Conservation (phyloP, 768 basidiomycete genomes). For the Suillus variegatus region DNA sequence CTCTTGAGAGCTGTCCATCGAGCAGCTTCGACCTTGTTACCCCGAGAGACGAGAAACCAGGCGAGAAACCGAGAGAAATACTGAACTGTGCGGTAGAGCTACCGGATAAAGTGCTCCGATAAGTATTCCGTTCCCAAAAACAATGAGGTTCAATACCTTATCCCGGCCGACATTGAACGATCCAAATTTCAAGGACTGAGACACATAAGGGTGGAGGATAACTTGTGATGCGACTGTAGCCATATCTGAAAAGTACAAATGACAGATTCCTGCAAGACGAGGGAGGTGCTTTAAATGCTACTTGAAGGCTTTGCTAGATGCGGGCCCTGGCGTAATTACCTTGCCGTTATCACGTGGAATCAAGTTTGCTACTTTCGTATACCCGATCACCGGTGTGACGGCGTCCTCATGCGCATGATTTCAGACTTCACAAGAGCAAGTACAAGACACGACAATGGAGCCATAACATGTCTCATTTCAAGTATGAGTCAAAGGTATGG, state of each 20-base stretch:
- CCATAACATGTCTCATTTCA: neutral
- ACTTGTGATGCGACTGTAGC: conserved; percentile 65
- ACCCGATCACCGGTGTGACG: conserved; percentile 5
- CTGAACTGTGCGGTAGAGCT: conserved; percentile 91
- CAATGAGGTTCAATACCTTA: conserved; percentile 56
- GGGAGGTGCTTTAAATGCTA: conserved; percentile 6
- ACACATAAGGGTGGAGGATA: conserved; percentile 82
- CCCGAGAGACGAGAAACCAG: conserved; percentile 74
- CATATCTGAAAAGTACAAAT: conserved; percentile 19
- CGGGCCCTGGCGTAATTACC: conserved; percentile 12
- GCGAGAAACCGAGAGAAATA: conserved; percentile 89
- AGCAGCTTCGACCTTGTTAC: conserved; percentile 67
- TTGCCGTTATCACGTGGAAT: conserved; percentile 31
- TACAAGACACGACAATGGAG: neutral
- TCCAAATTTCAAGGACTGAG: conserved; percentile 73
- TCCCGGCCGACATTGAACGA: conserved; percentile 86
- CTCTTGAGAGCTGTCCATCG: conserved; percentile 85
- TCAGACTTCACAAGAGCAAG: conserved; percentile 3
- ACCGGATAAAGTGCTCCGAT: neutral
- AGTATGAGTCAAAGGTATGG: neutral
- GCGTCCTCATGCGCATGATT: neutral
- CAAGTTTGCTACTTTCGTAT: conserved; percentile 9
- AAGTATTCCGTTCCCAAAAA: neutral
- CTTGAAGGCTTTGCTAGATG: neutral
- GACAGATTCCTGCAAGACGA: conserved; percentile 15